phyloP scores from a whole-genome alignment of 345 rosid genomes.

The Acer saccharum region DNA sequence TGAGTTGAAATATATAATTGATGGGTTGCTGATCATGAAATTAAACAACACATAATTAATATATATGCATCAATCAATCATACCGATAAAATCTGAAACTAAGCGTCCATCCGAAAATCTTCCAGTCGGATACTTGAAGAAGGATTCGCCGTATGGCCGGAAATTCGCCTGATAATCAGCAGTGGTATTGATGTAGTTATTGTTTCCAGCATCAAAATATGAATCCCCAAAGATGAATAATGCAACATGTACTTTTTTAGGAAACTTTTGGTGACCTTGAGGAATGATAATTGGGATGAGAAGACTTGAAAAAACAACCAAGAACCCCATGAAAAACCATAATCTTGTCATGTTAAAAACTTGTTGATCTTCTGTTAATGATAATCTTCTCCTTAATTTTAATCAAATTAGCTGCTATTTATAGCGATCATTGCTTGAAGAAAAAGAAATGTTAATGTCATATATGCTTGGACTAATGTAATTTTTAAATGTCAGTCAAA shows the following conservation, averaged over 20 bases:
- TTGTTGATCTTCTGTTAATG: not conserved
- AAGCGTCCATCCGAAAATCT: conserved; percentile 46
- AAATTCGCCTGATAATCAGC: conserved; percentile 28
- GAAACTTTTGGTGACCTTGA: not conserved
- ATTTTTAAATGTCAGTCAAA: not conserved
- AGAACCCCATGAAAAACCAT: not conserved
- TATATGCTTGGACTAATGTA: not conserved
- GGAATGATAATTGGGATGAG: conserved; percentile 14
- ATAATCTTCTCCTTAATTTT: not conserved
- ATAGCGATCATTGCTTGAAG: not conserved
- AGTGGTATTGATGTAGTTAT: conserved; percentile 42
- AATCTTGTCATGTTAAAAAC: conserved; percentile 10
- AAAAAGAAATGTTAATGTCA: not conserved
- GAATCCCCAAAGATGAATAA: conserved; percentile 54
- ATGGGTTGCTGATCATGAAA: not conserved
- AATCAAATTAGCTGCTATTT: not conserved
- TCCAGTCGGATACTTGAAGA: conserved; percentile 44
- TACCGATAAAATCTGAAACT: conserved; percentile 51
- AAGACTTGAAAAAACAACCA: conserved; percentile 12
- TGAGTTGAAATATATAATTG: too few species aligned
- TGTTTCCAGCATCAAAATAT: conserved; percentile 46
- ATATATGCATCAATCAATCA: not conserved
- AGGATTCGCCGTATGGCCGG: conserved; percentile 45
- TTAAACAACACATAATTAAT: not conserved
- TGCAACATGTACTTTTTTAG: conserved; percentile 34